A percentile compares a stretch with the other conserved stretches of the same genome.
These are phyloP conservation scores for Achaetomium macrosporum DNA, from an alignment of 2,329 filamentous ascomycete genomes.

Conservation along the genomic window DNA sequence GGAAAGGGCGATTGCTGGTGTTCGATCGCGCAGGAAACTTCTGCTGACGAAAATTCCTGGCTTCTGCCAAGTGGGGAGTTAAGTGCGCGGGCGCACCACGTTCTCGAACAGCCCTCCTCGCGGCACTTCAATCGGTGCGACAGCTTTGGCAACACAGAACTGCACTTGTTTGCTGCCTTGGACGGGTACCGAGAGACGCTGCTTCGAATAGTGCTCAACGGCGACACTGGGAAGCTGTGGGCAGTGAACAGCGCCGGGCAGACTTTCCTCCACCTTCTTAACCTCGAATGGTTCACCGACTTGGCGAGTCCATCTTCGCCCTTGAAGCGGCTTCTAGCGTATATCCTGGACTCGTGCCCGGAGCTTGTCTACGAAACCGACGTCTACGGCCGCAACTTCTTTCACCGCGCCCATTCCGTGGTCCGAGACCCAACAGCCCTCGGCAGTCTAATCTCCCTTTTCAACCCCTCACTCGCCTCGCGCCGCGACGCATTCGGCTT, in stretches of 20 bases:
- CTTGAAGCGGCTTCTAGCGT: slow-evolving; percentile 25
- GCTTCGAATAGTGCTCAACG: slow-evolving; percentile 22
- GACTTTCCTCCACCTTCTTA: slow-evolving; percentile 44
- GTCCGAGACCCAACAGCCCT: slow-evolving; percentile 28
- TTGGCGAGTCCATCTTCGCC: slow-evolving; percentile 22
- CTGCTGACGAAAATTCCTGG: slow-evolving; percentile 24
- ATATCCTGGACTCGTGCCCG: slow-evolving; percentile 25
- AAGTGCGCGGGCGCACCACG: slow-evolving; percentile 24
- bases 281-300: slow-evolving; percentile 31
- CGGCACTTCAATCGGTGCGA: slow-evolving; percentile 31
- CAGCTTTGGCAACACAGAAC: slow-evolving; percentile 42
- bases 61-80: slow-evolving; percentile 26
- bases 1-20: slow-evolving; percentile 30
- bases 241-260: slow-evolving; percentile 42
- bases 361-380: slow-evolving; percentile 37
- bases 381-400: slow-evolving; percentile 47
- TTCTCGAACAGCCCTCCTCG: slow-evolving; percentile 20
- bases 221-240: slow-evolving; percentile 18
- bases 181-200: slow-evolving; percentile 29
- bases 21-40: slow-evolving; percentile 26
- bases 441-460: slow-evolving; percentile 32
- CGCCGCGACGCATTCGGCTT: slow-evolving; percentile 47
- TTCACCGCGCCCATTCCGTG: slow-evolving; percentile 38
- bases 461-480: slow-evolving; percentile 29
- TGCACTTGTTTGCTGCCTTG: slow-evolving; percentile 42